Evolutionary conservation across 202 grass and related monocot species (phyloP).

Genomic region (Digitaria exilis): DNA sequence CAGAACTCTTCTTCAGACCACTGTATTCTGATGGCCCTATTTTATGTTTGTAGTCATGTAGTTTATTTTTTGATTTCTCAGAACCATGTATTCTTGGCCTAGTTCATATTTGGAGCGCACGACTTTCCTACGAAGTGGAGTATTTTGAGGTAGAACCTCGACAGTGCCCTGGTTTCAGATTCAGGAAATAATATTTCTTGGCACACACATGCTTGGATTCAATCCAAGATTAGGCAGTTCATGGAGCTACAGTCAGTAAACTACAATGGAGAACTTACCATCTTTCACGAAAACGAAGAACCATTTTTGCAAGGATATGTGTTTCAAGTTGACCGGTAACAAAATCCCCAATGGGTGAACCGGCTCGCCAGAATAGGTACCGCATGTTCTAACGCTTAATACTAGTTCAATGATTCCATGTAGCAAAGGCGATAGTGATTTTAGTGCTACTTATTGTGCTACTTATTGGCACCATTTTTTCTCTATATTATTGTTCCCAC

Average conservation of each 20-base stretch:
- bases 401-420: slow-evolving; percentile 20
- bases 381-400: slow-evolving; percentile 17
- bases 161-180: slow-evolving; percentile 94
- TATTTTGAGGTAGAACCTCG: slow-evolving; percentile 96
- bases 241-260: slow-evolving; percentile 91
- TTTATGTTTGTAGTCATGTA: too few species aligned
- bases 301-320: slow-evolving; percentile 98
- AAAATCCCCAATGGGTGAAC: slow-evolving; percentile 94
- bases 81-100: too few species aligned
- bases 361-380: slow-evolving; percentile 98
- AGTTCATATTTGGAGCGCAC: slow-evolving; percentile 98
- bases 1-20: neutral
- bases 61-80: too few species aligned
- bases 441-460: slow-evolving; percentile 27
- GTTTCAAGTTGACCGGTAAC: slow-evolving; percentile 87
- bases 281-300: slow-evolving; percentile 97
- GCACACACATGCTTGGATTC: slow-evolving; percentile 86
- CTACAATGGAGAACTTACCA: slow-evolving; percentile 97
- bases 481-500: slow-evolving; percentile 14
- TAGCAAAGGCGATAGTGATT: slow-evolving; percentile 11
- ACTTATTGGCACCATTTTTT: slow-evolving; percentile 11
- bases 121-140: slow-evolving; percentile 89
- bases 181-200: slow-evolving; percentile 94
- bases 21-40: slow-evolving; percentile 17
- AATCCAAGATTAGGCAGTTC: slow-evolving; percentile 84